Percentiles rank a stretch among this genome's conserved stretches.
Conservation (phyloP, 306 rosid genomes). For the Arachis hypogaea region DNA sequence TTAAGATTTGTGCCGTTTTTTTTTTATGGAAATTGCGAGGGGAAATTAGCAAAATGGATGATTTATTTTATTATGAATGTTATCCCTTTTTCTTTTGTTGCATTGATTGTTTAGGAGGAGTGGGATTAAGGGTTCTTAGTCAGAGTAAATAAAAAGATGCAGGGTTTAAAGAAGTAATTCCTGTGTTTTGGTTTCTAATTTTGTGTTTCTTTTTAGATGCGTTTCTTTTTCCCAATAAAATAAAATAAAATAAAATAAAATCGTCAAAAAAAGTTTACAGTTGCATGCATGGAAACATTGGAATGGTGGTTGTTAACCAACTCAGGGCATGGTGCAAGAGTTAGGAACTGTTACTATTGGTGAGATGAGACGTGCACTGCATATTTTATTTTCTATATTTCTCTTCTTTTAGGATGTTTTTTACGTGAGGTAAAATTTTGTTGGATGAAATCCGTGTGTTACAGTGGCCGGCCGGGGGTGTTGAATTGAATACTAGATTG, state of each 20-base stretch:
- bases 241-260: not conserved
- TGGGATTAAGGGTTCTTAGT: constrained; percentile 1
- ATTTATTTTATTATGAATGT: not conserved
- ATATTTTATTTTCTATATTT: not conserved
- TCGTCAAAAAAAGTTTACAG: not conserved
- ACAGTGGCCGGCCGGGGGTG: not conserved
- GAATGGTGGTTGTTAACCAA: not conserved
- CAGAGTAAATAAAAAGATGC: not conserved
- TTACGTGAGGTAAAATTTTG: too few species aligned
- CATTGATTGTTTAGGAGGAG: not conserved
- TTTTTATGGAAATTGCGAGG: constrained; percentile 13
- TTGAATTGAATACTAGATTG: constrained; percentile 18
- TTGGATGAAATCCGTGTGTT: not conserved
- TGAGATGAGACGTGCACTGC: constrained; percentile 1
- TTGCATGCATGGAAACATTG: not conserved
- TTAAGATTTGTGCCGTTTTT: constrained; percentile 14
- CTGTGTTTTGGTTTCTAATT: constrained; percentile 24
- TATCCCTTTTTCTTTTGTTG: constrained; percentile 24
- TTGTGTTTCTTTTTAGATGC: constrained; percentile 5
- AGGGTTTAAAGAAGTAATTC: constrained; percentile 22
- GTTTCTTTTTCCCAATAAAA: not conserved
- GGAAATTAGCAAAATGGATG: not conserved
- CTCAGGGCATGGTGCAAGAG: constrained; percentile 1
- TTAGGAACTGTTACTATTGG: not conserved
- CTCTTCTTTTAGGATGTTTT: too few species aligned